Evolutionary conservation across 768 basidiomycete species (phyloP), one percentile per base, ranked within the genome.

Genomic region (Leccinum subgranulosum): DNA sequence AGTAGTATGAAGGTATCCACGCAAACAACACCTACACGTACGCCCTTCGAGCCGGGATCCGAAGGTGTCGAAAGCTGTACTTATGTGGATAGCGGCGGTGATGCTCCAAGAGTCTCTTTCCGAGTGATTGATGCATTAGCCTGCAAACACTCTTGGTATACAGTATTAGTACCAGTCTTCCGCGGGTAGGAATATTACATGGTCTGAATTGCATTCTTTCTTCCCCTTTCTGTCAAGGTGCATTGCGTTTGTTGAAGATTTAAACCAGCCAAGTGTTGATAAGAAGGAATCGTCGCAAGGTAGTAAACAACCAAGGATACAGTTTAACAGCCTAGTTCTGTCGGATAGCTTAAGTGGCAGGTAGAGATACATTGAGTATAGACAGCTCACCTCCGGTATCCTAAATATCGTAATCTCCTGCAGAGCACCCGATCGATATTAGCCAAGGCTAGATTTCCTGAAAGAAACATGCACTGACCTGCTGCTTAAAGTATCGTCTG

Each of bases 401-500:
- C 91, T 84, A 74, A 91, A 93, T 58, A 93, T 81, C 1, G 92
- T 94, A 64, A 94, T 94, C 79, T 94, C 90, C 84, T 87, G 66
- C 8, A 55, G 9, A 6, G 9, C 43, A 41, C 28, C 34, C 49
- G 51, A 33, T n/a, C 19, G 1, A n/a, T 9, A 29, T 66, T 23
- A 61, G 49, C 7, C 29, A 56, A 31, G 31, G 7, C 7, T 15
- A 23, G 21, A 14, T 25, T 48, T 50, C 21, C 19, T 33, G 14
- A 10, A 45, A 55, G 46, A 45, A 6, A 25, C 5, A 12, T 21
- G 41, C 3, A 65, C 76, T 31, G 43, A 86, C 90, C 84, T 95
- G 94, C 73, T 97, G 94, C 76, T 98, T 97, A 76, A 98, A 98
- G 75, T 97, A 98, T 62, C 96, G 81, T 66, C 96, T 81, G 74